Evolutionary conservation across 1,284 basidiomycete genomes (phyloP).

Genomic region (Moesziomyces sp.): DNA sequence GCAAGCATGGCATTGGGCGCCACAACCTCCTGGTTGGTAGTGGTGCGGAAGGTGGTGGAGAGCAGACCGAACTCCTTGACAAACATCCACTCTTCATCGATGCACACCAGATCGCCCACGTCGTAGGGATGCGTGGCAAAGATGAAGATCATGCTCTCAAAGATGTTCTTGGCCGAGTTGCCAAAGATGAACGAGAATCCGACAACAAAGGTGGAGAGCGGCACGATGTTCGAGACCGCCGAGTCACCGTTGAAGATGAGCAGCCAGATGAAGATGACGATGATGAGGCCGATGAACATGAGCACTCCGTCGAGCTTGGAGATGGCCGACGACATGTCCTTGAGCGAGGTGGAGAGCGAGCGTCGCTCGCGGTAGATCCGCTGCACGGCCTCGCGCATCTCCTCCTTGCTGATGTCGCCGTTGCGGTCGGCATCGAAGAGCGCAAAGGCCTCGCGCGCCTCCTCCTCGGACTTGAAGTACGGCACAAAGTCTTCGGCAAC

Average conservation of each 20-base stretch:
- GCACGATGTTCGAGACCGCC: conserved; percentile 81
- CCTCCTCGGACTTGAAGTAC: conserved; percentile 78
- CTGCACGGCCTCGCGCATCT: conserved; percentile 86
- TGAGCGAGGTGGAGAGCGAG: conserved; percentile 76
- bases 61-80: conserved; percentile 77
- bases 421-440: conserved; percentile 85
- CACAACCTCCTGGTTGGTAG: conserved; percentile 81
- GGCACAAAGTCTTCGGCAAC: conserved; percentile 74
- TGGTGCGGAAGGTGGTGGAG: conserved; percentile 80
- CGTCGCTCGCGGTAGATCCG: conserved; percentile 83
- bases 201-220: conserved; percentile 79
- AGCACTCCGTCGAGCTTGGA: conserved; percentile 69
- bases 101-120: conserved; percentile 66
- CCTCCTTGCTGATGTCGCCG: conserved; percentile 80
- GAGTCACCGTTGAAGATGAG: conserved; percentile 80
- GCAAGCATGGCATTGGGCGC: conserved; percentile 83
- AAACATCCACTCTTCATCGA: conserved; percentile 67
- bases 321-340: conserved; percentile 63
- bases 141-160: conserved; percentile 77
- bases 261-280: conserved; percentile 78
- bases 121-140: conserved; percentile 73
- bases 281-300: conserved; percentile 74
- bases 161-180: conserved; percentile 82
- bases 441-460: conserved; percentile 79
- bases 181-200: conserved; percentile 73